Conservation (phyloP, 441 rosid genomes). For the California macrophylla region DNA sequence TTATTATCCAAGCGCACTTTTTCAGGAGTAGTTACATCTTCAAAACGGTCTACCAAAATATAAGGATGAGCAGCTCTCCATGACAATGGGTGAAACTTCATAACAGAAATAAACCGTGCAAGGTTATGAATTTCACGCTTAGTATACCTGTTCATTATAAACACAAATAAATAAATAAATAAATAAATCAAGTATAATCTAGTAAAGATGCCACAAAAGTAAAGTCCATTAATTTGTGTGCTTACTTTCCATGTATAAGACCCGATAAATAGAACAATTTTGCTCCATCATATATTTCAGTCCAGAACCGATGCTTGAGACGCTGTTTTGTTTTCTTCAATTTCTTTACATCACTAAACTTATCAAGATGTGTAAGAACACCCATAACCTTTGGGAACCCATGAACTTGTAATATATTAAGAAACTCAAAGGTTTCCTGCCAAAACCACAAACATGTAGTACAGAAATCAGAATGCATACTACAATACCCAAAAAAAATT, state of each 20-base stretch:
- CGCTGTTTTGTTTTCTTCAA: constrained; percentile 76
- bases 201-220: background rate
- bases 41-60: constrained; percentile 76
- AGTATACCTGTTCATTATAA: constrained; percentile 45
- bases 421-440: constrained; percentile 94
- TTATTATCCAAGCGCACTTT: constrained; percentile 52
- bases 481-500: background rate
- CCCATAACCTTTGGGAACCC: constrained; percentile 94
- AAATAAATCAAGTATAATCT: background rate
- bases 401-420: constrained; percentile 82
- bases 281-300: constrained; percentile 81
- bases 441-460: constrained; percentile 14
- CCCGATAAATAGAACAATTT: constrained; percentile 89
- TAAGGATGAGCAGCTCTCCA: constrained; percentile 95
- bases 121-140: constrained; percentile 72
- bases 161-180: background rate
- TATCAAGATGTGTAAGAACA: constrained; percentile 87
- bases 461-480: constrained; percentile 8
- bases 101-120: constrained; percentile 68
- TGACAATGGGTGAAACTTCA: constrained; percentile 61
- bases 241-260: constrained; percentile 78
- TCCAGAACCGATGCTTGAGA: constrained; percentile 94
- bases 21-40: constrained; percentile 88
- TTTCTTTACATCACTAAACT: constrained; percentile 79
- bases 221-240: constrained; percentile 9